These are phyloP conservation scores for Talaromyces adpressus DNA, from an alignment of 495 filamentous ascomycete species.

Conservation along the genomic window DNA sequence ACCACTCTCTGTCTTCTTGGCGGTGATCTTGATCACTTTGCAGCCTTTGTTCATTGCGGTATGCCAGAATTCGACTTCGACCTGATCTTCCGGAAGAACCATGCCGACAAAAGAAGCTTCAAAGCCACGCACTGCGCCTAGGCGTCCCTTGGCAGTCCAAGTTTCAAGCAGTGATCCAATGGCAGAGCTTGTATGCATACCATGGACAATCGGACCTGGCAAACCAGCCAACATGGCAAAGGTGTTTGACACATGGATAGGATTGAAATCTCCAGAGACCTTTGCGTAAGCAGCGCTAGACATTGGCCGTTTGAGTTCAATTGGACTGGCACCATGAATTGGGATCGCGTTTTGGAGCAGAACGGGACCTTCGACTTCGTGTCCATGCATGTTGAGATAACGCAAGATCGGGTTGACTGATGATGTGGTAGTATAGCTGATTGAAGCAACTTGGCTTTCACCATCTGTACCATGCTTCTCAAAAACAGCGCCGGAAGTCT, in stretches of 20 bases:
- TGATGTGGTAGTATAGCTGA: conserved; percentile 83
- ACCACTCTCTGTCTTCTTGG: conserved; percentile 14
- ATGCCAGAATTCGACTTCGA: conserved; percentile 25
- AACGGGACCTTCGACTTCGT: conserved; percentile 92
- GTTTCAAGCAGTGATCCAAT: conserved; percentile 95
- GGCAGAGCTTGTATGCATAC: conserved; percentile 97
- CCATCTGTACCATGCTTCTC: conserved; percentile 71
- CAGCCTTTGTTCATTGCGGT: conserved; percentile 28
- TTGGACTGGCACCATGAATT: conserved; percentile 79
- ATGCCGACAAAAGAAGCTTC: conserved; percentile 24
- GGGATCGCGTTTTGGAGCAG: conserved; percentile 96
- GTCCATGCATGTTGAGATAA: conserved; percentile 85
- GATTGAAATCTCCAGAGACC: conserved; percentile 96
- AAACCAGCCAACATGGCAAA: conserved; percentile 92
- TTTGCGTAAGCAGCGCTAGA: conserved; percentile 96
- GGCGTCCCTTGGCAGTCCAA: conserved; percentile 86
- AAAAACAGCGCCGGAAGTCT: conserved; percentile 90
- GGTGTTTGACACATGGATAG: conserved; percentile 93
- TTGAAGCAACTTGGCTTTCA: conserved; percentile 67
- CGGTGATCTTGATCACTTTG: conserved; percentile 22
- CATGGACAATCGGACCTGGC: conserved; percentile 45
- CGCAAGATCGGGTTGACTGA: conserved; percentile 96
- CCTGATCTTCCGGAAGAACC: conserved; percentile 27
- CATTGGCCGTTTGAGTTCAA: conserved; percentile 77
- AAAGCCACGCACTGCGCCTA: conserved; percentile 16